A percentile compares a stretch with the other conserved stretches of the same genome.
Evolutionary conservation across 371 early-diverging fungal genomes (phyloP).

Genomic region (Mucor mucedo): DNA sequence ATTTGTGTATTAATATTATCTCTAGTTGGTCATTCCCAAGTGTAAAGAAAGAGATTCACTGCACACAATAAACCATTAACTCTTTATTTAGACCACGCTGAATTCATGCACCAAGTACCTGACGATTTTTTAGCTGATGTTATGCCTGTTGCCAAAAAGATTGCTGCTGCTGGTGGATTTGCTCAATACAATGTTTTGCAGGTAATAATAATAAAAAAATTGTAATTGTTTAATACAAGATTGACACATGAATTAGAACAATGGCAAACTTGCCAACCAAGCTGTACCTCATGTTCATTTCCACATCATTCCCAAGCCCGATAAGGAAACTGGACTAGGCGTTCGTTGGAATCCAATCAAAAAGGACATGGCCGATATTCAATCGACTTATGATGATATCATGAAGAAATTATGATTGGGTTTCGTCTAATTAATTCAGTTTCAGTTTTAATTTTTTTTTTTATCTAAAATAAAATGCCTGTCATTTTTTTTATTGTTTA

Average conservation of each 20-base stretch:
- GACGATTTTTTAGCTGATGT: constrained; percentile 84
- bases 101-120: constrained; percentile 87
- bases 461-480: background rate
- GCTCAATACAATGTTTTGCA: constrained; percentile 91
- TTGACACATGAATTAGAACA: constrained; percentile 61
- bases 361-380: constrained; percentile 43
- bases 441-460: background rate
- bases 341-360: constrained; percentile 67
- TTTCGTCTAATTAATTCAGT: constrained; percentile 6
- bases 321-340: constrained; percentile 68
- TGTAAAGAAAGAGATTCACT: constrained; percentile 48
- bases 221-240: background rate
- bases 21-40: constrained; percentile 84
- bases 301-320: constrained; percentile 88
- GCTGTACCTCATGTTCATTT: constrained; percentile 91
- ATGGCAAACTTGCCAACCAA: constrained; percentile 79
- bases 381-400: constrained; percentile 30
- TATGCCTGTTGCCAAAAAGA: constrained; percentile 86
- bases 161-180: constrained; percentile 70
- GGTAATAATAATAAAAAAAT: constrained; percentile 42
- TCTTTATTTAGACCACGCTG: constrained; percentile 77
- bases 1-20: background rate
- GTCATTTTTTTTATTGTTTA: background rate
- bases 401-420: constrained; percentile 26
- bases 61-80: background rate